These are phyloP conservation scores for Xanthoconium purpureum DNA, from an alignment of 768 basidiomycete genomes.

Conservation along the genomic window DNA sequence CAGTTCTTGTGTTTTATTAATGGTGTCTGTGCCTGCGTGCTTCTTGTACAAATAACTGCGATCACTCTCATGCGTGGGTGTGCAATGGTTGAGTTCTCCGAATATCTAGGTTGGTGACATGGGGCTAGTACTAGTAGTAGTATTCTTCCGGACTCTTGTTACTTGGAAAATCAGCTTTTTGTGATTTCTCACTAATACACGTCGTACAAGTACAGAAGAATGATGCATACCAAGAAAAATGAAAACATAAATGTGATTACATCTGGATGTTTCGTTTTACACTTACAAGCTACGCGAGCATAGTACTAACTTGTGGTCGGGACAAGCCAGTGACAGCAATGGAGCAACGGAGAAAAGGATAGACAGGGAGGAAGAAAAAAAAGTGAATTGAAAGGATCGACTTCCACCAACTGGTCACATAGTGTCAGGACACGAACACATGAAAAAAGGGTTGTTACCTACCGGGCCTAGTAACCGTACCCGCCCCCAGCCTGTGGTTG, in stretches of 20 bases:
- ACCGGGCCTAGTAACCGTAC: slow-evolving; percentile 26
- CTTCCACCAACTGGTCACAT: not conserved
- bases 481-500: slow-evolving; percentile 24
- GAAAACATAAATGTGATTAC: not conserved
- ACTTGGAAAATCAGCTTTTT: not conserved
- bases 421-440: not conserved
- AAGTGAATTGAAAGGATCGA: not conserved
- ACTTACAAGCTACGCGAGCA: slow-evolving; percentile 16
- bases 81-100: too few species aligned
- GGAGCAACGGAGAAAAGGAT: not conserved
- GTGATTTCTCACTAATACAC: slow-evolving; percentile 13
- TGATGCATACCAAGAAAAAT: not conserved
- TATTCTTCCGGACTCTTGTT: too few species aligned
- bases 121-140: too few species aligned
- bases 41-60: not conserved
- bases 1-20: slow-evolving; percentile 5
- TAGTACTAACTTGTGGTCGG: slow-evolving; percentile 6
- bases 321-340: not conserved
- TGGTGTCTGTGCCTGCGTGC: slow-evolving; percentile 7
- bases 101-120: too few species aligned
- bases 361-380: not conserved
- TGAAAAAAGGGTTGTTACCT: not conserved
- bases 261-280: slow-evolving; percentile 17
- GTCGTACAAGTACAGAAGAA: not conserved
- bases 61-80: too few species aligned